Percentiles rank a stretch among this genome's conserved stretches.
phyloP scores from a whole-genome alignment of 2,329 filamentous ascomycete genomes.

The Ampelomyces quisqualis region DNA sequence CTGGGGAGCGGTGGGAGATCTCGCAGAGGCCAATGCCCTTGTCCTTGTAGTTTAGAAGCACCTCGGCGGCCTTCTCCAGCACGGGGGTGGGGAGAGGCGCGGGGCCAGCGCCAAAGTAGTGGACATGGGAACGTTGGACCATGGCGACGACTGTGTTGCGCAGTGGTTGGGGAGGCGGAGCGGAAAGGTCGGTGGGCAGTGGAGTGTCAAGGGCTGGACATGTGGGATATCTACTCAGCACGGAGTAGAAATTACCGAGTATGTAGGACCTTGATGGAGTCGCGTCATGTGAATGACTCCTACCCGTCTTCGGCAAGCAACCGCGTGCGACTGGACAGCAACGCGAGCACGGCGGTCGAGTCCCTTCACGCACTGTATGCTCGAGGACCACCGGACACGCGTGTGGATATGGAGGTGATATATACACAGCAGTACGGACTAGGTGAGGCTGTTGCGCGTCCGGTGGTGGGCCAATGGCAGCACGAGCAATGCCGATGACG shows the following conservation, averaged over 20 bases:
- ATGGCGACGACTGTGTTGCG: constrained; percentile 48
- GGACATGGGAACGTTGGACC: constrained; percentile 72
- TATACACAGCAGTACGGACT: constrained; percentile 16
- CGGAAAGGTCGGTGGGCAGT: constrained; percentile 2
- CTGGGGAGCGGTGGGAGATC: constrained; percentile 81
- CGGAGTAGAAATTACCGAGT: constrained; percentile 2
- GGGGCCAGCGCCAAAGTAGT: constrained; percentile 89
- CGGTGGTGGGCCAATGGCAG: constrained; percentile 27
- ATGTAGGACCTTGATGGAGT: constrained; percentile 16
- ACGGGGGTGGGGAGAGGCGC: constrained; percentile 81
- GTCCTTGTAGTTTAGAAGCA: constrained; percentile 77
- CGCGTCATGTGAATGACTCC: constrained; percentile 37
- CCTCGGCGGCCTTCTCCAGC: constrained; percentile 71
- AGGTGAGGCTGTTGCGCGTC: constrained; percentile 25
- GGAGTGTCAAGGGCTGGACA: constrained; percentile 3
- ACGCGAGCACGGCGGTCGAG: neutral
- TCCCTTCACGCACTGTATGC: too few relatives aligned
- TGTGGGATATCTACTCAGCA: too few relatives aligned
- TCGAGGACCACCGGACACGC: too few relatives aligned
- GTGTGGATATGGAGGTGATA: too few relatives aligned
- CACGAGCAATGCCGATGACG: constrained; percentile 32
- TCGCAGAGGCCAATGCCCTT: constrained; percentile 85
- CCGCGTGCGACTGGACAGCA: constrained; percentile 28
- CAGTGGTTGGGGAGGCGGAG: neutral
- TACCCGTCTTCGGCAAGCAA: constrained; percentile 8